Percentiles rank a stretch among this genome's conserved stretches.
Conservation (phyloP, 169 alveolate genomes). For the Cryptosporidium ryanae region DNA sequence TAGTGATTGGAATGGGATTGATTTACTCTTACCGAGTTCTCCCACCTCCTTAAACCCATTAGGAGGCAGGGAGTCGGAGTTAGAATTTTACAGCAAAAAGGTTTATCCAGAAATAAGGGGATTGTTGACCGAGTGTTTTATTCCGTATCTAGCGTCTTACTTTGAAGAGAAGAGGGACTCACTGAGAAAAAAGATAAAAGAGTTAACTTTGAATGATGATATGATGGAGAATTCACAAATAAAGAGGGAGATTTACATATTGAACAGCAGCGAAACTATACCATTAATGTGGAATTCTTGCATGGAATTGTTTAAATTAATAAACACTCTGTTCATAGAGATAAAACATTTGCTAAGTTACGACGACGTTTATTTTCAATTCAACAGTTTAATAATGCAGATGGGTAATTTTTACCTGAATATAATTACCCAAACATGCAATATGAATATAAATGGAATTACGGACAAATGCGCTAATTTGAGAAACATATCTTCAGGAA, state of each 20-base stretch:
- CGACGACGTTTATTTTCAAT: conserved; percentile 50
- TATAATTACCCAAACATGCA: not conserved
- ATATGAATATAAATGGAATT: conserved; percentile 16
- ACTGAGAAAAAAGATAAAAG: conserved; percentile 3
- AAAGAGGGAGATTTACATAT: conserved; percentile 19
- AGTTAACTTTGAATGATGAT: conserved; percentile 1
- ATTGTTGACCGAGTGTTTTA: conserved; percentile 45
- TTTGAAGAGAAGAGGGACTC: conserved; percentile 16
- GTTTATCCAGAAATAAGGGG: conserved; percentile 23
- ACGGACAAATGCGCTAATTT: conserved; percentile 1
- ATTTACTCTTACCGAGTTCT: too few relatives aligned
- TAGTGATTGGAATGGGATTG: not conserved
- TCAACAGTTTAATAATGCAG: conserved; percentile 15
- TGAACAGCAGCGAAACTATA: conserved; percentile 10
- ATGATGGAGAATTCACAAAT: conserved; percentile 49
- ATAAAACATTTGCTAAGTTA: conserved; percentile 37
- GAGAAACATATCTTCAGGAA: conserved; percentile 4
- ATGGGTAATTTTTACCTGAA: conserved; percentile 7
- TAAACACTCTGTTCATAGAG: conserved; percentile 13
- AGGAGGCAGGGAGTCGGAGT: too few relatives aligned
- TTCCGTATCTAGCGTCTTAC: conserved; percentile 30
- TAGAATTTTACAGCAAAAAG: not conserved
- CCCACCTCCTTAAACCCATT: too few relatives aligned
- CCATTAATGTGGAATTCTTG: conserved; percentile 65
- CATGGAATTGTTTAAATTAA: conserved; percentile 5